Conservation (phyloP, 148 eudicot species). For the Amaranthus cruentus region DNA sequence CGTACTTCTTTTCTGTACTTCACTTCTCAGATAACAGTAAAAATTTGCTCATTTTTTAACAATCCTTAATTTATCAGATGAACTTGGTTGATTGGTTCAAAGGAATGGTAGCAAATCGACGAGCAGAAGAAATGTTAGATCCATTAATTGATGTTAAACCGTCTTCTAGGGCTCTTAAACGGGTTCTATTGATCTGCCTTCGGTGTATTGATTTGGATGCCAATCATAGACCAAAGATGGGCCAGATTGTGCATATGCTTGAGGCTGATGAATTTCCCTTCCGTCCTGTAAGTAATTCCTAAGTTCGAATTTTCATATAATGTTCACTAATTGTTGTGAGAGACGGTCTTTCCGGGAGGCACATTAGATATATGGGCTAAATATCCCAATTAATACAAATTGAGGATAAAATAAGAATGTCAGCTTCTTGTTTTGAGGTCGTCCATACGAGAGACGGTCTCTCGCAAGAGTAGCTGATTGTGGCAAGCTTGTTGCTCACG, state of each 20-base stretch:
- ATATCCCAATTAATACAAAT: too few species aligned
- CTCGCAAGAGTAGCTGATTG: too few species aligned
- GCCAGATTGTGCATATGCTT: constrained; percentile 94
- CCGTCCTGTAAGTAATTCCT: constrained; percentile 52
- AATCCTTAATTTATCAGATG: constrained; percentile 50
- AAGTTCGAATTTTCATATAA: background rate
- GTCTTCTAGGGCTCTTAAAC: constrained; percentile 69
- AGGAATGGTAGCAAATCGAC: constrained; percentile 78
- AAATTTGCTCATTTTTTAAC: background rate
- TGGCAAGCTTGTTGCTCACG: too few species aligned
- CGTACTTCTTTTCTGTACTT: background rate
- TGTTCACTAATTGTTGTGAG: too few species aligned
- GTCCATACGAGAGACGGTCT: too few species aligned
- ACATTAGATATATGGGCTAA: too few species aligned
- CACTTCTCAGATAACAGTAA: background rate
- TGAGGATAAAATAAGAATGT: too few species aligned
- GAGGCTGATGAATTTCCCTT: constrained; percentile 92
- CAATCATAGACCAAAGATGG: constrained; percentile 89
- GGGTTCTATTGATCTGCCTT: constrained; percentile 78
- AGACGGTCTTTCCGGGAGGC: too few species aligned
- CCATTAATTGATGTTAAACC: constrained; percentile 56
- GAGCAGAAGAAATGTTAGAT: constrained; percentile 73
- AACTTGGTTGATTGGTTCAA: constrained; percentile 98
- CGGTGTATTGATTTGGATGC: constrained; percentile 89
- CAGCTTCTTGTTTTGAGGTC: too few species aligned